Base-by-base conservation (phyloP, 2,329 filamentous ascomycete genomes). In the Lecanoromycetidae sp. region DNA sequence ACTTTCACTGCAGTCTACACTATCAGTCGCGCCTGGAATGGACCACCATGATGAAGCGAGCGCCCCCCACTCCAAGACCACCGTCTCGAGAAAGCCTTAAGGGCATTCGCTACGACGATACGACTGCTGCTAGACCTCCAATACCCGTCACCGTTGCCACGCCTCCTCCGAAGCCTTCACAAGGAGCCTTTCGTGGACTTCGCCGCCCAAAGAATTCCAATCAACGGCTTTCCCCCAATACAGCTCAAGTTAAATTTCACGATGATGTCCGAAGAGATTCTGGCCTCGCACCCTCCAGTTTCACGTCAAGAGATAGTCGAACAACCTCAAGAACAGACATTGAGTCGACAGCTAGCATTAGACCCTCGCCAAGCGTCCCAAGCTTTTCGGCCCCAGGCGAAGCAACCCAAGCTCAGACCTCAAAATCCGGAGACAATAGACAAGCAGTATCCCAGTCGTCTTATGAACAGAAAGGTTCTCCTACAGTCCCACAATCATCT, bases 221-320 rank as follows among this genome's bases (percentile, higher is more conserved):
- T 4, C 33, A 41, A 15, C 38, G 38, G 17, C 40, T 44, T 9
- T 42, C 45, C 19, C 36, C 48, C 19, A 17, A 44, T 2, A 49
- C 35, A 23, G 37, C 42, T 23, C 44, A 39, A 8, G 27, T 33
- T 17, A 48, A 42, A 13, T n/a, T 39, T 30, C 34, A 57, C 30
- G 60, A 61, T 48, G 61, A 66, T 49, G 57, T 57, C 26, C 60
- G 63, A 46, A 57, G 65, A 48, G 64, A 67, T 55, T 67, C 65
- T 20, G 65, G 62, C 50, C 56, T 67, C 52, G 61, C 63, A 34
- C 56, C 65, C 1, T 64, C 60, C 4, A 58, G 56, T 41, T 61
- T 58, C 38, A 61, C 61, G 6, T 49, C 58, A 23, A 57, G 56
- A 52, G 55, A 55, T 42, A 58, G 58, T 53, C 53, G 47, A 9